Conservation (phyloP, 2,329 filamentous ascomycete genomes). For the Thermothelomyces thermophilus region DNA sequence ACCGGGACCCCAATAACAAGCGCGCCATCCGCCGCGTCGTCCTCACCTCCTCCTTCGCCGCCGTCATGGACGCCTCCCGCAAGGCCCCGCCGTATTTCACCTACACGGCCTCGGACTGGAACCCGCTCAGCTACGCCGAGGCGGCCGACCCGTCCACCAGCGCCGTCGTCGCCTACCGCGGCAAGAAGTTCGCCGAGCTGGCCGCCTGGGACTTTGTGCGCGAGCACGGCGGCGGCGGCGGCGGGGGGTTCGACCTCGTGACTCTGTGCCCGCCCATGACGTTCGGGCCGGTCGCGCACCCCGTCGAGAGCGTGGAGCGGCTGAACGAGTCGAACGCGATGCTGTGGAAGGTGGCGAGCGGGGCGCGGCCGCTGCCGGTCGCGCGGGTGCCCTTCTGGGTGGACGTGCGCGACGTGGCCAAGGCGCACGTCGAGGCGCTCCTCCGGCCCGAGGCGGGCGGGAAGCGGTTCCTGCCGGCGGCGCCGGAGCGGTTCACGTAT, state of each 20-base stretch:
- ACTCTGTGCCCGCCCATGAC: slow-evolving; percentile 32
- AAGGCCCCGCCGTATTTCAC: slow-evolving; percentile 29
- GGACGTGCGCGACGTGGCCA: slow-evolving; percentile 6
- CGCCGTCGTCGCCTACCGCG: slow-evolving; percentile 26
- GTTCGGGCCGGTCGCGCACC: slow-evolving; percentile 27
- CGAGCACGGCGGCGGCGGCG: too few relatives aligned
- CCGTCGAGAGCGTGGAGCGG: background rate
- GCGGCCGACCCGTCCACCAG: slow-evolving; percentile 22
- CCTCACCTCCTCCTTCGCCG: slow-evolving; percentile 39
- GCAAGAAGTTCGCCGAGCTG: slow-evolving; percentile 28
- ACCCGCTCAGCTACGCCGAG: slow-evolving; percentile 33
- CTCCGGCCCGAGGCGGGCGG: background rate
- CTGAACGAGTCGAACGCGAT: slow-evolving; percentile 2
- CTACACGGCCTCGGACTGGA: slow-evolving; percentile 41
- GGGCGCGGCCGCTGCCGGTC: slow-evolving; percentile 10
- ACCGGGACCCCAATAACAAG: slow-evolving; percentile 24
- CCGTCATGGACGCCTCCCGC: slow-evolving; percentile 31
- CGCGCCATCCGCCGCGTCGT: slow-evolving; percentile 34
- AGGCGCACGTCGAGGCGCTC: background rate
- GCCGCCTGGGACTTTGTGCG: slow-evolving; percentile 27
- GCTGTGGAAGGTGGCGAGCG: slow-evolving; percentile 34
- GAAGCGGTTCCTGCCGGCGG: slow-evolving; percentile 9
- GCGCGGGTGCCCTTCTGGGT: slow-evolving; percentile 2
- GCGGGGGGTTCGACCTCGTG: slow-evolving; percentile 26
- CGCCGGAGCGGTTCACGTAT: slow-evolving; percentile 41